Conservation (phyloP, 2,329 filamentous ascomycete species). For the Fusarium veterinarium region DNA sequence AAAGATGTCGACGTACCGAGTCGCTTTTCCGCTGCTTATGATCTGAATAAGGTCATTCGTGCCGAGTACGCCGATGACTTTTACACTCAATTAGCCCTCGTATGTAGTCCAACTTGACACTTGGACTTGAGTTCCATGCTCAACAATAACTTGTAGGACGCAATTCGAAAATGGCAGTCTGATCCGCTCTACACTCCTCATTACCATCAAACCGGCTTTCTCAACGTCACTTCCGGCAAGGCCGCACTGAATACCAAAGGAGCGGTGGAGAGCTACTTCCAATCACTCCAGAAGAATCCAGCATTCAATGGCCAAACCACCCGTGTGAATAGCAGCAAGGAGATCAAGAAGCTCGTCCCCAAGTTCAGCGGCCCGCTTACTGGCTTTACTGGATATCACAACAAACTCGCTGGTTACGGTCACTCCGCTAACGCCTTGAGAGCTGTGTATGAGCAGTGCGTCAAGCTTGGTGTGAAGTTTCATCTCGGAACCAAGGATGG, state of each 20-base stretch:
- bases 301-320: constrained; percentile 22
- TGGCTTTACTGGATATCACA: constrained; percentile 22
- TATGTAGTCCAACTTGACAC: too few relatives aligned
- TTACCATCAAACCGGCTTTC: constrained; percentile 30
- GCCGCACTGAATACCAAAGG: constrained; percentile 22
- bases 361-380: constrained; percentile 15
- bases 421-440: constrained; percentile 26
- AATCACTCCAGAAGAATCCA: constrained; percentile 19
- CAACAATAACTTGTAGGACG: neutral
- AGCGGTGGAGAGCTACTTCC: constrained; percentile 22
- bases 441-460: constrained; percentile 21
- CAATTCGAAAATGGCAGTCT: constrained; percentile 26
- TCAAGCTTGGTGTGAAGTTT: constrained; percentile 26
- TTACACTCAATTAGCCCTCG: constrained; percentile 20
- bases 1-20: constrained; percentile 20
- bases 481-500: constrained; percentile 10
- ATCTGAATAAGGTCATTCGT: constrained; percentile 30
- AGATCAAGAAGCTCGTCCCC: constrained; percentile 24
- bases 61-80: constrained; percentile 29
- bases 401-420: constrained; percentile 27
- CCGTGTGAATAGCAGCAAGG: constrained; percentile 7
- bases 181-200: constrained; percentile 21
- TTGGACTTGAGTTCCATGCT: too few relatives aligned
- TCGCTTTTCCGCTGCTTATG: constrained; percentile 28
- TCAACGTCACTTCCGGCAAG: constrained; percentile 26